These are phyloP conservation scores for Pulveroboletus sp. DNA, from an alignment of 768 basidiomycete genomes.

Conservation along the genomic window DNA sequence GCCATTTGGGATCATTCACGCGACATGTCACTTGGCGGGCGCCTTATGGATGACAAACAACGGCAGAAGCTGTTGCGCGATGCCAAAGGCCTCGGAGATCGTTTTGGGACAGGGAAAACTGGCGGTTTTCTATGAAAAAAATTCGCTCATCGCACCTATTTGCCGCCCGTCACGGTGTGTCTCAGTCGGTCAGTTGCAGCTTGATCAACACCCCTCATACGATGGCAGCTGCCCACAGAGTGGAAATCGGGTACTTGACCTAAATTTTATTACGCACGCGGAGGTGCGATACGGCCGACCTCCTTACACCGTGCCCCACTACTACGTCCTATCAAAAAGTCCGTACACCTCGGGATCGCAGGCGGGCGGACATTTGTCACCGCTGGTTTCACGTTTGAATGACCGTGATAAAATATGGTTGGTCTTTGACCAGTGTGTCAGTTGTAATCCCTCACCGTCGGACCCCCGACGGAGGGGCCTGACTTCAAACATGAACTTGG, in stretches of 20 bases:
- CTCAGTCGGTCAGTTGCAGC: background rate
- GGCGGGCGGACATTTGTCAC: slow-evolving; percentile 3
- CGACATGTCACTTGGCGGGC: slow-evolving; percentile 85
- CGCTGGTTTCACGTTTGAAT: slow-evolving; percentile 14
- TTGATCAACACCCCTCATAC: background rate
- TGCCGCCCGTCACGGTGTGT: slow-evolving; percentile 10
- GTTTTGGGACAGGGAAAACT: slow-evolving; percentile 74
- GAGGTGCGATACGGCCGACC: background rate
- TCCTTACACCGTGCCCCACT: background rate
- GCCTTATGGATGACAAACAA: slow-evolving; percentile 87
- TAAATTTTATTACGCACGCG: background rate
- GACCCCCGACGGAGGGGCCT: background rate
- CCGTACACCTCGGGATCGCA: background rate
- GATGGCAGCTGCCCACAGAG: background rate
- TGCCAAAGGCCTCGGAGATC: slow-evolving; percentile 74
- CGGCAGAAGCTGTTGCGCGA: slow-evolving; percentile 77
- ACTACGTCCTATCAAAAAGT: background rate
- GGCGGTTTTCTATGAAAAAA: slow-evolving; percentile 55
- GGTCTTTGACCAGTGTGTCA: background rate
- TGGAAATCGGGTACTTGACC: background rate
- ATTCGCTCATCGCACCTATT: background rate
- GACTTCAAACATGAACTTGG: slow-evolving; percentile 6
- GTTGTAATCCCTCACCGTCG: background rate
- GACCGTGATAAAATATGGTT: slow-evolving; percentile 1
- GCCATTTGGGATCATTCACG: slow-evolving; percentile 91